Evolutionary conservation across 192 early-diverging fungal species (phyloP), one percentile per base, ranked within the genome.

Genomic region (Entrophospora sp.): DNA sequence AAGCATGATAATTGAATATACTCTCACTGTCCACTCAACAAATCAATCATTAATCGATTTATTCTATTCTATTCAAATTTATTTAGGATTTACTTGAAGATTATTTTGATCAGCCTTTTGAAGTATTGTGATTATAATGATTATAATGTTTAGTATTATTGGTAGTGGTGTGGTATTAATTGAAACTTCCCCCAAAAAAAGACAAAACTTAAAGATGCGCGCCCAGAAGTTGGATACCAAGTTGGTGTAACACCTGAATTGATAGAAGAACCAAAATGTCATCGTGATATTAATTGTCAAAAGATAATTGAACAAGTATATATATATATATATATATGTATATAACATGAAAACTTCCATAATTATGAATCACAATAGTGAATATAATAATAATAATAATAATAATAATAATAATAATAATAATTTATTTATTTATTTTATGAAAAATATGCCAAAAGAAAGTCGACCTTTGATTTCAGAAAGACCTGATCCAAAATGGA

Each of bases 401-500:
- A 81, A 73, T n/a, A n/a, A n/a, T n/a, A n/a, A n/a, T n/a, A n/a
- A n/a, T n/a, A n/a, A n/a, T n/a, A n/a, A n/a, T n/a, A n/a, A n/a
- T n/a, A n/a, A n/a, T n/a, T n/a, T n/a, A n/a, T n/a, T n/a, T n/a
- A n/a, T n/a, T n/a, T n/a, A n/a, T n/a, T n/a, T n/a, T n/a, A n/a
- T n/a, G n/a, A n/a, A n/a, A n/a, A n/a, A n/a, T n/a, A 76, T 88
- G 70, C 62, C 72, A 16, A 70, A 72, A 43, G 71, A 73, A 25
- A 78, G 84, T 68, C 72, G 81, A 72, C 86, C 86, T n/a, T 52
- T 87, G 53, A 53, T 35, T 1, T 83, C 80, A 55, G 52, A 77
- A 25, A 77, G 81, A 0, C 68, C 77, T 7, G 87, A 89, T 67
- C 84, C 84, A 35, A 89, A 89, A 68, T 89, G 87, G 87, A 77